Conservation (phyloP, 371 early-diverging fungal genomes). For the Mortierella sp. region DNA sequence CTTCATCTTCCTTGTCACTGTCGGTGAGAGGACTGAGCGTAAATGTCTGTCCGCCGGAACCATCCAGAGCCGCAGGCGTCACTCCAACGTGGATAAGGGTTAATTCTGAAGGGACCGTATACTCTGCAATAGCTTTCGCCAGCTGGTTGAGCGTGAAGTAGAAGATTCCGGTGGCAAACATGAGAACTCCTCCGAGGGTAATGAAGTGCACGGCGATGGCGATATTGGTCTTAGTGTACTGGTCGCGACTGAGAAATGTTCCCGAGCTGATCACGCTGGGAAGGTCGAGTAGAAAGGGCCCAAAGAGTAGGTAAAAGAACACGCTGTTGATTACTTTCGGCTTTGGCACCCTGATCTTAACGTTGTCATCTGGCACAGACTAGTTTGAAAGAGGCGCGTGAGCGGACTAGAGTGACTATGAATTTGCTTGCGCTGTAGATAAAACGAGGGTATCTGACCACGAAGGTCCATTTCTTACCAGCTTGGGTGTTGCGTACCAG, state of each 20-base stretch:
- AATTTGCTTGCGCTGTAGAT: too few species aligned
- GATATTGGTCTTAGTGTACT: conserved; percentile 48
- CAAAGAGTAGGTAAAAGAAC: conserved; percentile 49
- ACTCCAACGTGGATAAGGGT: conserved; percentile 34
- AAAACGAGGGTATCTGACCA: not conserved
- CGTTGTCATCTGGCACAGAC: conserved; percentile 42
- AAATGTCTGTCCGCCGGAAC: conserved; percentile 23
- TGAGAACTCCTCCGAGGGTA: conserved; percentile 42
- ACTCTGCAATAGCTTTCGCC: conserved; percentile 43
- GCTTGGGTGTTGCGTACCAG: conserved; percentile 54
- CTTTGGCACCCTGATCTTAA: conserved; percentile 38
- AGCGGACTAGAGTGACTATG: not conserved
- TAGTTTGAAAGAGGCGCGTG: not conserved
- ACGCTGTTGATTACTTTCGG: conserved; percentile 41
- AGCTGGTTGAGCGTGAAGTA: conserved; percentile 49
- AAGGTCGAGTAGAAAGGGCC: conserved; percentile 49
- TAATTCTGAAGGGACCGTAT: conserved; percentile 43
- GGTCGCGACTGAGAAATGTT: conserved; percentile 36
- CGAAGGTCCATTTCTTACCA: conserved; percentile 24
- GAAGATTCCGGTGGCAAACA: conserved; percentile 38
- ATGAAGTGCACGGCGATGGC: conserved; percentile 48
- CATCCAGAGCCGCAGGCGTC: conserved; percentile 10
- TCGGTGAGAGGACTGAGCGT: conserved; percentile 40
- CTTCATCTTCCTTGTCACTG: conserved; percentile 30
- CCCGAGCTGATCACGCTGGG: conserved; percentile 56